phyloP scores from a whole-genome alignment of 805 yeast genomes.

The Yarrowia alimentaria region DNA sequence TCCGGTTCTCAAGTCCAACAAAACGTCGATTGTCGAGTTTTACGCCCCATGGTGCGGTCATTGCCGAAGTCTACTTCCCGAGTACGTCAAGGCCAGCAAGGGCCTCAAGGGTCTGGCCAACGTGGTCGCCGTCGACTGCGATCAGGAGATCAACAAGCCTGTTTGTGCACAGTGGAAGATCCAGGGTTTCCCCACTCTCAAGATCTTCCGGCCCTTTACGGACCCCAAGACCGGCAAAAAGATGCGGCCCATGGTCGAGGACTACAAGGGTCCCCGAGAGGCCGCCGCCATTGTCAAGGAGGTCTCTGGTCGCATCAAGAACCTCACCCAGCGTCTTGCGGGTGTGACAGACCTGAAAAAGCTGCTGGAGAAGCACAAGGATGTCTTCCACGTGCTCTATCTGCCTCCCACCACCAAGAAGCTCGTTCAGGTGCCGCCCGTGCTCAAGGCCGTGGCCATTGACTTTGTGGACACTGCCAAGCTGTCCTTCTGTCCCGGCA shows the following conservation, averaged over 20 bases:
- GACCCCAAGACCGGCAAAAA: conserved; percentile 23
- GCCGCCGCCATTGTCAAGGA: conserved; percentile 35
- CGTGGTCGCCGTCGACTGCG: conserved; percentile 76
- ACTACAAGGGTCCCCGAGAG: conserved; percentile 38
- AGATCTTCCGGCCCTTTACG: conserved; percentile 82
- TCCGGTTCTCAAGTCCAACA: conserved; percentile 26
- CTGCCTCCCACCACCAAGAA: conserved; percentile 22
- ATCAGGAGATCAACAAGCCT: conserved; percentile 59
- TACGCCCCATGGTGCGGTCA: conserved; percentile 99
- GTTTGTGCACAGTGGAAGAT: conserved; percentile 66
- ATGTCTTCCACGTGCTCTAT: conserved; percentile 1
- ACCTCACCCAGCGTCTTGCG: conserved; percentile 21
- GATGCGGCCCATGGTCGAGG: conserved; percentile 34
- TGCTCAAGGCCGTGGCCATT: conserved; percentile 63
- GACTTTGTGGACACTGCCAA: conserved; percentile 24
- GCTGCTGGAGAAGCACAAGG: background rate
- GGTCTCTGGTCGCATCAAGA: conserved; percentile 36
- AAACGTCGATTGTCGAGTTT: conserved; percentile 60
- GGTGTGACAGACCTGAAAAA: conserved; percentile 5
- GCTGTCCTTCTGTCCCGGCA: conserved; percentile 44
- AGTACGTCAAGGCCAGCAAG: conserved; percentile 62
- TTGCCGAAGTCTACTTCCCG: conserved; percentile 67
- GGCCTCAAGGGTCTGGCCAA: conserved; percentile 47
- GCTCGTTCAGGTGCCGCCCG: conserved; percentile 54
- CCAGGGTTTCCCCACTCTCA: conserved; percentile 79